Evolutionary conservation across 2,329 filamentous ascomycete species (phyloP).

Genomic region (Aspergillaceae sp.): DNA sequence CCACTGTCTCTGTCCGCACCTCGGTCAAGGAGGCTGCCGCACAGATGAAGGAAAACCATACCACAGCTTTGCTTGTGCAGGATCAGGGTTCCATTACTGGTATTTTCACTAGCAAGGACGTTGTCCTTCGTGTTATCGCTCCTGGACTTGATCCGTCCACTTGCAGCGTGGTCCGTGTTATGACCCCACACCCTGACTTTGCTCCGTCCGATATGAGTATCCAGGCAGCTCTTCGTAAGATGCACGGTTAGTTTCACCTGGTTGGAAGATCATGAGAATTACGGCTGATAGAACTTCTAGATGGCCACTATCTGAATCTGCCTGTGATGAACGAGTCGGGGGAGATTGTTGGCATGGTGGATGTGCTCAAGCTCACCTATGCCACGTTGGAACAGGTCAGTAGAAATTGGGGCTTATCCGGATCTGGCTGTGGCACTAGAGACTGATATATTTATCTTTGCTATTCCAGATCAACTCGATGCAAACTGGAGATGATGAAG

Average conservation of each 20-base stretch:
- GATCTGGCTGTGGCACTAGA: no score
- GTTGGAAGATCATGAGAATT: not conserved
- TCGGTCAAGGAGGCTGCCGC: conserved; percentile 92
- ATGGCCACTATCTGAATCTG: conserved; percentile 95
- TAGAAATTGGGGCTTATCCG: conserved; percentile 2
- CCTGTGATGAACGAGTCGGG: conserved; percentile 96
- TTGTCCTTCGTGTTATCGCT: conserved; percentile 94
- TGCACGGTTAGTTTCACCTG: conserved; percentile 67
- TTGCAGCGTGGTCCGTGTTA: conserved; percentile 96
- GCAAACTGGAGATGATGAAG: conserved; percentile 77
- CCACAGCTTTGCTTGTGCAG: conserved; percentile 89
- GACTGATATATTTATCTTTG: no score
- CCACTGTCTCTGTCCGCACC: conserved; percentile 89
- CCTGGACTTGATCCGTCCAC: conserved; percentile 87
- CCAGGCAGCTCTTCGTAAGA: conserved; percentile 93
- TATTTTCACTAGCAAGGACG: conserved; percentile 99
- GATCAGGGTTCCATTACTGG: conserved; percentile 96
- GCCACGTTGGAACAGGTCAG: conserved; percentile 88
- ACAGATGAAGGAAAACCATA: conserved; percentile 98
- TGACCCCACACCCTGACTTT: conserved; percentile 98
- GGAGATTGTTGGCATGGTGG: conserved; percentile 98
- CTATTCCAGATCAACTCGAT: conserved; percentile 73
- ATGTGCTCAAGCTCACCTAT: conserved; percentile 96
- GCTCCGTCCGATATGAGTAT: conserved; percentile 99
- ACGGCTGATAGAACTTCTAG: conserved; percentile 37